Percentiles rank a stretch among this genome's conserved stretches.
These are phyloP conservation scores for Leptodermis oblonga DNA, from an alignment of 257 asterid species.

Conservation along the genomic window DNA sequence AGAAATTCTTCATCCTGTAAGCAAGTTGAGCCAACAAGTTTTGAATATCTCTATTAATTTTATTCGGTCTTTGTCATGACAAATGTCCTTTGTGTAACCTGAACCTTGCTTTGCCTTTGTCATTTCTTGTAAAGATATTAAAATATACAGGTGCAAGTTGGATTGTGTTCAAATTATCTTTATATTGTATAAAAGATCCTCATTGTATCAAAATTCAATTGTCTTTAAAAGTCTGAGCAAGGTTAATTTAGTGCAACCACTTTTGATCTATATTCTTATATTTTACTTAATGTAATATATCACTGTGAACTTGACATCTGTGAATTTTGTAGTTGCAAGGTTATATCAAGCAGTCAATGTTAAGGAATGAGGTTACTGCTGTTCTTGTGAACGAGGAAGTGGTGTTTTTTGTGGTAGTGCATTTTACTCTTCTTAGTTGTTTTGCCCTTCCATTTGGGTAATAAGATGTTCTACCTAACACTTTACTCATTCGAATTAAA, in stretches of 20 bases:
- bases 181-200: neutral
- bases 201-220: neutral
- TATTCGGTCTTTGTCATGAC: neutral
- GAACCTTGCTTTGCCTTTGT: too few relatives aligned
- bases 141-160: neutral
- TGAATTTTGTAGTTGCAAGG: slow-evolving; percentile 55
- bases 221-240: neutral
- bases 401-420: slow-evolving; percentile 61
- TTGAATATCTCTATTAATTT: neutral
- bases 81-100: neutral
- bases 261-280: too few relatives aligned
- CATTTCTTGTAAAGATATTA: neutral
- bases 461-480: neutral
- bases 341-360: slow-evolving; percentile 44
- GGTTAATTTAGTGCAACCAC: too few relatives aligned
- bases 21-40: neutral
- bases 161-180: neutral
- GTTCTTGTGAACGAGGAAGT: slow-evolving; percentile 72
- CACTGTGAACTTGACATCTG: neutral
- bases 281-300: neutral
- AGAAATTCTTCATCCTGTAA: neutral
- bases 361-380: slow-evolving; percentile 48
- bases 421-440: slow-evolving; percentile 1
- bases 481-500: slow-evolving; percentile 16
- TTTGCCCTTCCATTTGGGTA: neutral